These are phyloP conservation scores for Tetradesmus obliquus DNA, from an alignment of 139 green algal species.

Conservation along the genomic window DNA sequence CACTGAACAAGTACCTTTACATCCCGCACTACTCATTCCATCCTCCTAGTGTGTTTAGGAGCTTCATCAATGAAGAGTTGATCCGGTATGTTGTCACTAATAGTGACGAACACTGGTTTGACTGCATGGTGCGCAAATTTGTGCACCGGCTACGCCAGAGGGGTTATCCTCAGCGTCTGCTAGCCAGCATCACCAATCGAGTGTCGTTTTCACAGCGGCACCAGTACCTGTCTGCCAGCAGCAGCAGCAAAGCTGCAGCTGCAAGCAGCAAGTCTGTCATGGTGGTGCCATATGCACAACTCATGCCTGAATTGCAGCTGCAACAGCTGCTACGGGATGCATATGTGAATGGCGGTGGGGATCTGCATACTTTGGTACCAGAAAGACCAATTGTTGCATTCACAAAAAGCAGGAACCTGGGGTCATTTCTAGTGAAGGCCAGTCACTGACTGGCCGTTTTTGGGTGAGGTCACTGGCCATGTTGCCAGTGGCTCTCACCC, in stretches of 20 bases:
- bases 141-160: background rate
- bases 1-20: conserved; percentile 34
- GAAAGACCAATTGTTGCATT: no score
- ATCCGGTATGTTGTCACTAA: conserved; percentile 27
- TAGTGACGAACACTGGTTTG: conserved; percentile 2
- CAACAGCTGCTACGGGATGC: no score
- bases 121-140: conserved; percentile 18
- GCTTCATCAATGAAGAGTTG: background rate
- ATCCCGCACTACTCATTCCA: background rate
- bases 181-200: conserved; percentile 1
- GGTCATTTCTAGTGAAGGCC: no score
- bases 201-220: background rate
- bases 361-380: no score
- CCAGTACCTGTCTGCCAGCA: background rate
- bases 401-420: no score
- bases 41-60: background rate
- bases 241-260: background rate
- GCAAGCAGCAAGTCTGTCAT: background rate
- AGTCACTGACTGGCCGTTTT: no score
- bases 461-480: no score
- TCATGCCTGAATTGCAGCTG: no score
- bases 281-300: background rate
- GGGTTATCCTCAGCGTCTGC: background rate
- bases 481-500: no score
- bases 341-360: no score